Conservation (phyloP, 441 rosid genomes). For the Brassica balearica region DNA sequence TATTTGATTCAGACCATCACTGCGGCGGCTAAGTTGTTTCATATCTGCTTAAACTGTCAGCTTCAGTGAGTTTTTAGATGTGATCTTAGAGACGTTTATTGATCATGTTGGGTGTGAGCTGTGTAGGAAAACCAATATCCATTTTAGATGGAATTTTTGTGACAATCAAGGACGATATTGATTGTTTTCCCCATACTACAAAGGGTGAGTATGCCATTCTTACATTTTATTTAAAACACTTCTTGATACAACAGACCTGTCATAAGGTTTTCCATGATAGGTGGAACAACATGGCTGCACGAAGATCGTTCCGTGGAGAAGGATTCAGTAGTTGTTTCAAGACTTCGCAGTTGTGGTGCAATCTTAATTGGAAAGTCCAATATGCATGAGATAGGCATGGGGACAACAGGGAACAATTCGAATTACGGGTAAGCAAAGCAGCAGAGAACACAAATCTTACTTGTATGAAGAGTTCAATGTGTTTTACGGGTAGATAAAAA, state of each 20-base stretch:
- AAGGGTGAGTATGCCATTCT: slow-evolving; percentile 55
- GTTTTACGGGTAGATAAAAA: too few relatives aligned
- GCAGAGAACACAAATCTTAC: slow-evolving; percentile 1
- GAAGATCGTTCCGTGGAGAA: slow-evolving; percentile 63
- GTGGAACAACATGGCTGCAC: slow-evolving; percentile 87
- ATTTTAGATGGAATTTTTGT: slow-evolving; percentile 85
- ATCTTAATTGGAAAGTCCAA: slow-evolving; percentile 92
- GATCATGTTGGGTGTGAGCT: slow-evolving; percentile 26
- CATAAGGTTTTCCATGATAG: slow-evolving; percentile 45
- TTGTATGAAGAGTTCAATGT: not conserved
- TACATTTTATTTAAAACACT: slow-evolving; percentile 12
- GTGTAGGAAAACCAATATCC: slow-evolving; percentile 78
- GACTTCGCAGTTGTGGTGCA: slow-evolving; percentile 80
- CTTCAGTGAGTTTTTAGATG: too few relatives aligned
- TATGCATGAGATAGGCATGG: slow-evolving; percentile 95
- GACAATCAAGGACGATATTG: slow-evolving; percentile 92
- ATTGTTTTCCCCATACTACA: slow-evolving; percentile 74
- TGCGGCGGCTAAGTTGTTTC: not conserved
- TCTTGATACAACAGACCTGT: slow-evolving; percentile 17
- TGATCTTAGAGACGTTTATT: slow-evolving; percentile 16
- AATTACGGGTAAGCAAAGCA: slow-evolving; percentile 73
- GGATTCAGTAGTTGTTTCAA: slow-evolving; percentile 79
- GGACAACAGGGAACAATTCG: slow-evolving; percentile 88
- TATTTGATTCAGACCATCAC: slow-evolving; percentile 1
- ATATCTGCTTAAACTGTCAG: not conserved